Base-by-base conservation (phyloP, 768 basidiomycete genomes). In the Rubroboletus pulcherrimus region DNA sequence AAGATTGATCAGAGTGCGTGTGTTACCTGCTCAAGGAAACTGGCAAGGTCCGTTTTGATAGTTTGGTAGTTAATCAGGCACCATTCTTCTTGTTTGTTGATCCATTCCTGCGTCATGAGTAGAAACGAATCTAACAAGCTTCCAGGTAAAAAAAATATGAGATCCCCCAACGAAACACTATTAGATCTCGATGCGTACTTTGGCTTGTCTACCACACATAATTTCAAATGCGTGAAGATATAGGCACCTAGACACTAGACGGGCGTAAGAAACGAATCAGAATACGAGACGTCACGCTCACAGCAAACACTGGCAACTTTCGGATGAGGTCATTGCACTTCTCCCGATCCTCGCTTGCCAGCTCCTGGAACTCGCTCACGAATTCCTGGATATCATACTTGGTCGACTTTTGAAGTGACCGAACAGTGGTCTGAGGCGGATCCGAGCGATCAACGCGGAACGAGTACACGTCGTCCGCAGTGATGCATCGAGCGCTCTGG, bases 391-490 rank as follows among this genome's bases (percentile, higher is more conserved):
- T 50, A 15, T 69, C 65, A 11, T 57, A 64, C 47, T 60, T 64
- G 41, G 47, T 62, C 35, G 62, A 54, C 19, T 65, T 64, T 26
- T 53, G 60, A 26, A 71, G 65, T 1, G 39, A 46, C 48, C 49
- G 44, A 12, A 63, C 62, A 9, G 65, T 48, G 3, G 53, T 63
- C 34, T 48, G 58, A n/a, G 69, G 69, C 15, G 53, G 57, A 50
- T 69, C 63, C 1, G 63, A 61, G 26, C 65, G 65, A 46, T 65
- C 56, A 15, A 67, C 63, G 8, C 57, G 63, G 52, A 69, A 67
- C 1, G 55, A 45, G 29, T 59, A 49, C 47, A 67, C 58, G 1
- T 69, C 65, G n/a, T 67, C 69, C 14, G 53, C 33, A 9, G 63
- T 65, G 55, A 69, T 39, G n/a, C 34, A 57, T n/a, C 19, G 51